Conservation (phyloP, 345 rosid species). For the Crucihimalaya himalaica region DNA sequence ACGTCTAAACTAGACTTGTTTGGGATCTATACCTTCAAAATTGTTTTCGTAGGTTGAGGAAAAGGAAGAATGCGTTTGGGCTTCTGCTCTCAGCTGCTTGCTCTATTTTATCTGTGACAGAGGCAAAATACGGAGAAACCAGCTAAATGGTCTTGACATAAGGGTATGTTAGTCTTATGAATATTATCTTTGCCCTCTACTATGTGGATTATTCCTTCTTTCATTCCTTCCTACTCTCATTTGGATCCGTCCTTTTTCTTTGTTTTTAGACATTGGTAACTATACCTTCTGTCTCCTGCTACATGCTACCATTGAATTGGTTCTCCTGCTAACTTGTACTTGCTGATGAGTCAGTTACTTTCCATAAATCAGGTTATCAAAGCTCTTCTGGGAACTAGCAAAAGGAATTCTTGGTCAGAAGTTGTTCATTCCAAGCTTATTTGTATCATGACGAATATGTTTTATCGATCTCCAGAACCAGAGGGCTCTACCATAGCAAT, state of each 20-base stretch:
- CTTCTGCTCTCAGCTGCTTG: conserved; percentile 94
- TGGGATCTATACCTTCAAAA: conserved; percentile 24
- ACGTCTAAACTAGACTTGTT: conserved; percentile 15
- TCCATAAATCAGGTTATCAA: conserved; percentile 69
- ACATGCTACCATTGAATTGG: conserved; percentile 1
- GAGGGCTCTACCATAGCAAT: conserved; percentile 47
- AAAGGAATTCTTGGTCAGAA: conserved; percentile 93
- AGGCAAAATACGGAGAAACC: conserved; percentile 75
- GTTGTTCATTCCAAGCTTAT: conserved; percentile 92
- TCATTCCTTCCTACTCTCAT: conserved; percentile 7
- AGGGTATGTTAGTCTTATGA: conserved; percentile 55
- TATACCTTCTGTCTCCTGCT: no score
- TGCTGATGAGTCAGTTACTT: conserved; percentile 28
- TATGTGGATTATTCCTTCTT: conserved; percentile 16
- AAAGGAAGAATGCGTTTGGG: conserved; percentile 92
- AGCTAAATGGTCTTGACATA: conserved; percentile 93
- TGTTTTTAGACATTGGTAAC: no score
- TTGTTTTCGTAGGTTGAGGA: conserved; percentile 68
- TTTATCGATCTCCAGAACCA: conserved; percentile 70
- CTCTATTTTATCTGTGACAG: conserved; percentile 93
- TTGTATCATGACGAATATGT: conserved; percentile 89
- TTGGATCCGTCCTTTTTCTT: conserved; percentile 13
- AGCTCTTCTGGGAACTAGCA: conserved; percentile 71
- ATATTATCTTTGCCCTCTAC: conserved; percentile 19
- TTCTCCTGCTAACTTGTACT: conserved; percentile 20